Conservation (phyloP, 768 basidiomycete species). For the Collybia sordida region DNA sequence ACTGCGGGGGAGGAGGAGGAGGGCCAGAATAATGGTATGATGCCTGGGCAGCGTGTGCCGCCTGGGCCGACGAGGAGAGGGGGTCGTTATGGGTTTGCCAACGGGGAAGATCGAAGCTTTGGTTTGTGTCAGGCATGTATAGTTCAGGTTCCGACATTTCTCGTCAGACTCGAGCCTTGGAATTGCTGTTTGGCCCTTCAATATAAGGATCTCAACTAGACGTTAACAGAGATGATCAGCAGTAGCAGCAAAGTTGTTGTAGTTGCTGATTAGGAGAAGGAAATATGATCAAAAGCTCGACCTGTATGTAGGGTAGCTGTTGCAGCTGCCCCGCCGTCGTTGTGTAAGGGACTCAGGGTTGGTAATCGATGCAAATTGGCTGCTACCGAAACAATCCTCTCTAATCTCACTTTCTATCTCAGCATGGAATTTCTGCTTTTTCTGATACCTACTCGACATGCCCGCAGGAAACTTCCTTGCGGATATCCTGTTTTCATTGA, state of each 20-base stretch:
- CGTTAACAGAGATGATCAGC: too few relatives aligned
- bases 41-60: slow-evolving; percentile 58
- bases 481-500: background rate
- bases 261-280: too few relatives aligned
- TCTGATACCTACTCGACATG: too few relatives aligned
- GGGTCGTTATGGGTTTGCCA: slow-evolving; percentile 66
- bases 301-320: slow-evolving; percentile 1
- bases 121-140: slow-evolving; percentile 77
- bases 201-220: too few relatives aligned
- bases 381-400: background rate
- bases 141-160: slow-evolving; percentile 76
- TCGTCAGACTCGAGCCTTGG: slow-evolving; percentile 16
- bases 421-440: too few relatives aligned
- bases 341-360: slow-evolving; percentile 1
- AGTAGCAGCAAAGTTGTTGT: too few relatives aligned
- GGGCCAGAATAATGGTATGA: slow-evolving; percentile 55
- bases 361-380: slow-evolving; percentile 4
- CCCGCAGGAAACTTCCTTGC: background rate
- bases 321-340: background rate
- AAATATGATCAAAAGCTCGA: background rate
- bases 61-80: slow-evolving; percentile 39
- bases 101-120: slow-evolving; percentile 80
- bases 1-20: slow-evolving; percentile 50
- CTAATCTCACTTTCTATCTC: background rate
- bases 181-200: too few relatives aligned